phyloP scores from a whole-genome alignment of 768 basidiomycete species.

The Boletus speciosus region DNA sequence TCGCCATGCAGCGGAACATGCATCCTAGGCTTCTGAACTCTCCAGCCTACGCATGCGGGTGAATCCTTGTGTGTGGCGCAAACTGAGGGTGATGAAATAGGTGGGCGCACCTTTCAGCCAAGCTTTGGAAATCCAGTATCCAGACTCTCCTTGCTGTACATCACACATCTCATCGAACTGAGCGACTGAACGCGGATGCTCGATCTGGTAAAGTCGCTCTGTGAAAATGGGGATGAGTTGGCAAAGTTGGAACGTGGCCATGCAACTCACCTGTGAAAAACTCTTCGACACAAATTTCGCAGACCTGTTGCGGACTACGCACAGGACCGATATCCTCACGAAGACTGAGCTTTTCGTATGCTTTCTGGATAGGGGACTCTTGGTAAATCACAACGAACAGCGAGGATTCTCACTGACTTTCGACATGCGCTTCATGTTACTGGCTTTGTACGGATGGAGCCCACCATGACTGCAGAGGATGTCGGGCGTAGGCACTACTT shows the following conservation, averaged over 20 bases:
- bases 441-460: slow-evolving; percentile 57
- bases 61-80: slow-evolving; percentile 7
- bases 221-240: slow-evolving; percentile 1
- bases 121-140: slow-evolving; percentile 72
- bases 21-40: slow-evolving; percentile 69
- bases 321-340: slow-evolving; percentile 49
- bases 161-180: slow-evolving; percentile 55
- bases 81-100: slow-evolving; percentile 9
- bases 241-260: background rate
- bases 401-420: slow-evolving; percentile 35
- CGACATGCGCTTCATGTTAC: slow-evolving; percentile 66
- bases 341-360: slow-evolving; percentile 24
- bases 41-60: slow-evolving; percentile 60
- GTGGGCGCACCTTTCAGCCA: slow-evolving; percentile 67
- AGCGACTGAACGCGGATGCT: slow-evolving; percentile 61
- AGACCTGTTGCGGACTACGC: slow-evolving; percentile 52
- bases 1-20: slow-evolving; percentile 56
- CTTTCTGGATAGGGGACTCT: slow-evolving; percentile 13
- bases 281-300: slow-evolving; percentile 53
- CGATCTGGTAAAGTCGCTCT: slow-evolving; percentile 69
- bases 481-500: slow-evolving; percentile 35
- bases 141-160: slow-evolving; percentile 38
- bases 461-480: slow-evolving; percentile 61
- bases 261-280: slow-evolving; percentile 52
- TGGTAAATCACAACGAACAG: background rate